phyloP scores from a whole-genome alignment of 139 green algal genomes.

The Gonium pectorale region DNA sequence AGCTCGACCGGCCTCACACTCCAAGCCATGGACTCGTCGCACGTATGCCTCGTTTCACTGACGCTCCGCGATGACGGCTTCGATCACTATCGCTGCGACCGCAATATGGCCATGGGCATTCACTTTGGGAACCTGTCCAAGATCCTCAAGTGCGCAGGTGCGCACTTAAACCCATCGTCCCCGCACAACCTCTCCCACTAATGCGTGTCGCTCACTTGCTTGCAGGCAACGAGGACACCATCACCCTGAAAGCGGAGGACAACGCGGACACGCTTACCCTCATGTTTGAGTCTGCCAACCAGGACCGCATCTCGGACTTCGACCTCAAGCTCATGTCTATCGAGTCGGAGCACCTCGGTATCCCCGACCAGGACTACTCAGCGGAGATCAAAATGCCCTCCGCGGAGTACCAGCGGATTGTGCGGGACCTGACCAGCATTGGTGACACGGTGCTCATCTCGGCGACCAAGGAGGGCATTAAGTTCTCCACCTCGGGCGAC shows the following conservation, averaged over 20 bases:
- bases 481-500: constrained; percentile 95
- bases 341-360: constrained; percentile 97
- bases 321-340: constrained; percentile 99
- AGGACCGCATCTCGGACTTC: constrained; percentile 85
- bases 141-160: constrained; percentile 96
- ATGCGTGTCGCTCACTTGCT: not conserved
- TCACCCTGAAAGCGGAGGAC: constrained; percentile 98
- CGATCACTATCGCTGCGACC: constrained; percentile 98
- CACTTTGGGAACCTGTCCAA: constrained; percentile 95
- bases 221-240: constrained; percentile 92
- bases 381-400: constrained; percentile 79
- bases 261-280: constrained; percentile 93
- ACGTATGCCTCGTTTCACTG: constrained; percentile 95
- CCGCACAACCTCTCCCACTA: not conserved
- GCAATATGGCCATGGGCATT: constrained; percentile 92
- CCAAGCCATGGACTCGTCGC: constrained; percentile 98
- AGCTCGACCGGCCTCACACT: constrained; percentile 77
- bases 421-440: constrained; percentile 77
- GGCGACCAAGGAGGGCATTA: constrained; percentile 98
- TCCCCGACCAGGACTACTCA: constrained; percentile 94
- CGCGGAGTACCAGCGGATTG: constrained; percentile 94
- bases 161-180: not conserved
- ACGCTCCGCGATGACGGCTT: constrained; percentile 91
- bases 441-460: constrained; percentile 93
- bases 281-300: constrained; percentile 93